These are phyloP conservation scores for Chaetoceros tenuissimus DNA, from an alignment of 108 stramenopile genomes.

Conservation along the genomic window DNA sequence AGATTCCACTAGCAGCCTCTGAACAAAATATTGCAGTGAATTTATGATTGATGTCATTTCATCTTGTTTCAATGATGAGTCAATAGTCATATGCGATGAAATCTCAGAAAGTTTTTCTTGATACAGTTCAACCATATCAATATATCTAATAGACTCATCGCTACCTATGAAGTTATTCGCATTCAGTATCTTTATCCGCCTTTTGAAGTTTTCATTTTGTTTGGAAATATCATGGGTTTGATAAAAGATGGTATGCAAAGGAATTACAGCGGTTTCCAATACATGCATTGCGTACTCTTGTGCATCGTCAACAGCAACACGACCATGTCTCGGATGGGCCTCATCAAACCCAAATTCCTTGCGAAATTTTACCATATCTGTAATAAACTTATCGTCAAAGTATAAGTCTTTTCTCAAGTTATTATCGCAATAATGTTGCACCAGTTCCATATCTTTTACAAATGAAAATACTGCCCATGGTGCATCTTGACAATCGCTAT, in stretches of 20 bases:
- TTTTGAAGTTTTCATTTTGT: no score
- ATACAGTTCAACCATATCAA: background rate
- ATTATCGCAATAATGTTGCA: background rate
- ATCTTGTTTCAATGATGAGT: no score
- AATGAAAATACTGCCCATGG: slow-evolving; percentile 50
- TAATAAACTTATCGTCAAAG: slow-evolving; percentile 27
- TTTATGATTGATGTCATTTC: background rate
- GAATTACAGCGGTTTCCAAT: slow-evolving; percentile 49
- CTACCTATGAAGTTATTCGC: background rate
- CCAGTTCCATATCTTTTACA: slow-evolving; percentile 20
- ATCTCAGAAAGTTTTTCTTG: background rate
- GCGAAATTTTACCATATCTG: slow-evolving; percentile 54
- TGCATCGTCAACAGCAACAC: slow-evolving; percentile 50
- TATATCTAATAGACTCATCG: background rate
- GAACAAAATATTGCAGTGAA: background rate
- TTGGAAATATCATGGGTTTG: no score
- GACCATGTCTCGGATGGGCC: slow-evolving; percentile 82
- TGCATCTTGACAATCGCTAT: slow-evolving; percentile 7
- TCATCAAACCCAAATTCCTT: slow-evolving; percentile 83
- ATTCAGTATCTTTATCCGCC: no score
- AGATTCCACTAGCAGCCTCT: background rate
- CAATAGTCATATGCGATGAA: no score
- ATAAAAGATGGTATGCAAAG: slow-evolving; percentile 42
- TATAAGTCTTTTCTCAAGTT: slow-evolving; percentile 8
- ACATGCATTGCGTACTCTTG: slow-evolving; percentile 49